Conservation (phyloP, 2,329 filamentous ascomycete genomes). For the Nigrospora sphaerica region DNA sequence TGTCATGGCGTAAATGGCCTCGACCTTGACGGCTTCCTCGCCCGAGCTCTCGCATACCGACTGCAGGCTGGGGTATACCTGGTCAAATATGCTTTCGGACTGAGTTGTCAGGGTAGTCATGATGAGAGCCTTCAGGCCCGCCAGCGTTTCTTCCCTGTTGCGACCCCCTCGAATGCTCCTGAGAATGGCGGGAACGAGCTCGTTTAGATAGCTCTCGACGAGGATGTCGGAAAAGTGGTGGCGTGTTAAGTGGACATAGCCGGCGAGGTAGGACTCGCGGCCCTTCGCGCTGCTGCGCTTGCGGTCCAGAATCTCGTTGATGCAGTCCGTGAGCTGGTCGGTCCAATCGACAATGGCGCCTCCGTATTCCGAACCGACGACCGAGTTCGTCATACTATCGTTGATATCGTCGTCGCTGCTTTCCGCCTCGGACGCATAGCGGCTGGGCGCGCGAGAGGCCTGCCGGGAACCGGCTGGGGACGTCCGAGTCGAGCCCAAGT, state of each 20-base stretch:
- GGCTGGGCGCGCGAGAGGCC: conserved; percentile 52
- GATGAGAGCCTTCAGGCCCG: conserved; percentile 66
- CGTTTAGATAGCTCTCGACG: conserved; percentile 49
- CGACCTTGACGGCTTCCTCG: conserved; percentile 56
- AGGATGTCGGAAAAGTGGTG: conserved; percentile 59
- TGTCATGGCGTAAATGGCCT: conserved; percentile 66
- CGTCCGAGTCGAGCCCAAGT: conserved; percentile 48
- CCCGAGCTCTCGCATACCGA: conserved; percentile 59
- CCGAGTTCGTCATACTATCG: conserved; percentile 37
- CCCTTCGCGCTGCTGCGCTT: conserved; percentile 71
- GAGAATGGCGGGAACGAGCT: conserved; percentile 59
- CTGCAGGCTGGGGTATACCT: conserved; percentile 51
- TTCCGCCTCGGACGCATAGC: conserved; percentile 59
- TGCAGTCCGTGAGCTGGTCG: conserved; percentile 54
- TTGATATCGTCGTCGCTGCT: conserved; percentile 45
- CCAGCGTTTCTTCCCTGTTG: conserved; percentile 60
- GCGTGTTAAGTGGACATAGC: conserved; percentile 59
- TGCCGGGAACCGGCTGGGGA: conserved; percentile 52
- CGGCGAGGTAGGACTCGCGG: conserved; percentile 56
- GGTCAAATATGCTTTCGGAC: conserved; percentile 59
- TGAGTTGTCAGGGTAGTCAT: conserved; percentile 63
- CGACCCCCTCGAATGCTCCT: conserved; percentile 64
- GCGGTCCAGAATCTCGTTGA: conserved; percentile 64
- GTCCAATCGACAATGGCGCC: conserved; percentile 52
- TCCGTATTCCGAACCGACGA: conserved; percentile 59